Evolutionary conservation across 495 filamentous ascomycete species (phyloP).

Genomic region (Hypoxylon lenormandii): DNA sequence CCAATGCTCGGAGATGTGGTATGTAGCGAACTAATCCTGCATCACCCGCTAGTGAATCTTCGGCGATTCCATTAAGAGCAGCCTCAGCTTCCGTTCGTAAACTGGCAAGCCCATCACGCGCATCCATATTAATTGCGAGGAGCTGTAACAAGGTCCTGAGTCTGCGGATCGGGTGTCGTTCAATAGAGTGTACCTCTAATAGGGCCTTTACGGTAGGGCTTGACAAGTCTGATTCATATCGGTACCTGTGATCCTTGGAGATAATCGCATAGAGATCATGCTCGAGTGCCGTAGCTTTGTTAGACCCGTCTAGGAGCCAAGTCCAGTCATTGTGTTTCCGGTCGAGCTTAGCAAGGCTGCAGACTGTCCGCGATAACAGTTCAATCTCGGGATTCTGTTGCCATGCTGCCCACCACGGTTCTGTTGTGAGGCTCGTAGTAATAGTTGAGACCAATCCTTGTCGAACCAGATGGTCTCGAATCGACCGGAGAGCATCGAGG

Average conservation of each 20-base stretch:
- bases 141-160: slow-evolving; percentile 57
- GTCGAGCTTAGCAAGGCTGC: slow-evolving; percentile 62
- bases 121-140: slow-evolving; percentile 54
- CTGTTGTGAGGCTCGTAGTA: slow-evolving; percentile 49
- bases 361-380: slow-evolving; percentile 59
- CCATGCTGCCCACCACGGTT: slow-evolving; percentile 56
- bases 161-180: slow-evolving; percentile 59
- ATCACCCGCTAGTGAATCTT: slow-evolving; percentile 64
- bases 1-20: slow-evolving; percentile 69
- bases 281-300: slow-evolving; percentile 64
- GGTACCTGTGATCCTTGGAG: slow-evolving; percentile 45
- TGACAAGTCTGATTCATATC: slow-evolving; percentile 49
- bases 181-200: slow-evolving; percentile 57
- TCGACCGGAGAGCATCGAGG: slow-evolving; percentile 56
- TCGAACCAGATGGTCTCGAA: slow-evolving; percentile 59
- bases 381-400: slow-evolving; percentile 53
- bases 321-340: slow-evolving; percentile 60
- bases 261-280: slow-evolving; percentile 60
- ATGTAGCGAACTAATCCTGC: slow-evolving; percentile 63
- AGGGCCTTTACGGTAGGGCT: slow-evolving; percentile 55
- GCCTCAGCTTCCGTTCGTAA: slow-evolving; percentile 57
- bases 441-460: slow-evolving; percentile 60
- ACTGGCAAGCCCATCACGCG: slow-evolving; percentile 45
- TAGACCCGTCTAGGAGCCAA: slow-evolving; percentile 54
- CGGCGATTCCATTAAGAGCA: slow-evolving; percentile 47